These are phyloP conservation scores for Phaffia australis DNA, from an alignment of 768 basidiomycete species.

Conservation along the genomic window DNA sequence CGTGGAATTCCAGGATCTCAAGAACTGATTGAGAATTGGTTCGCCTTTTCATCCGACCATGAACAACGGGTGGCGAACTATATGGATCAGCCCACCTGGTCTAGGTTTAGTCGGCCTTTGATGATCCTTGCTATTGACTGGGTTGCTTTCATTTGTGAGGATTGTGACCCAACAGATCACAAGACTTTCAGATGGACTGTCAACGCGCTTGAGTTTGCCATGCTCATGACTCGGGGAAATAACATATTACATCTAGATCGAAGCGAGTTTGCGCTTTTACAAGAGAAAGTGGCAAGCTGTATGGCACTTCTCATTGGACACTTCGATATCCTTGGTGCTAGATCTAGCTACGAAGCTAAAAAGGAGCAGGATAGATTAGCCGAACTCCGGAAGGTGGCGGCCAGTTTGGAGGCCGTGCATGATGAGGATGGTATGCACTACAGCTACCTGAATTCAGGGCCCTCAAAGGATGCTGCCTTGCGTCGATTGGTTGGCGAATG, in stretches of 20 bases:
- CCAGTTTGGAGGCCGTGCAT: conserved; percentile 28
- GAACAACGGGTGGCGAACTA: conserved; percentile 78
- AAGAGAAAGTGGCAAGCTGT: conserved; percentile 84
- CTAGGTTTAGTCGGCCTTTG: conserved; percentile 60
- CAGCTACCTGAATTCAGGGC: conserved; percentile 5
- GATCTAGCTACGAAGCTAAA: conserved; percentile 74
- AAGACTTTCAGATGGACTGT: conserved; percentile 98
- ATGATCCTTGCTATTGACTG: conserved; percentile 89
- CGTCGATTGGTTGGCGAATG: conserved; percentile 23
- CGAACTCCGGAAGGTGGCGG: conserved; percentile 38
- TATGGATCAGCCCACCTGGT: conserved; percentile 57
- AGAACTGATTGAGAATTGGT: conserved; percentile 69
- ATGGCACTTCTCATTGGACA: conserved; percentile 95
- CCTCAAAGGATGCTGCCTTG: conserved; percentile 28
- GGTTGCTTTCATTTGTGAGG: conserved; percentile 97
- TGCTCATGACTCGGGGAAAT: conserved; percentile 73
- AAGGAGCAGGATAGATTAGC: conserved; percentile 80
- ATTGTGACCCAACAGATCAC: conserved; percentile 89
- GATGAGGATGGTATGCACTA: conserved; percentile 30
- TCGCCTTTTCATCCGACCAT: conserved; percentile 79
- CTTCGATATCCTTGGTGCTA: conserved; percentile 93
- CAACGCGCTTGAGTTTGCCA: conserved; percentile 83
- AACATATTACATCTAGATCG: conserved; percentile 78
- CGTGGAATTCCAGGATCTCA: conserved; percentile 55
- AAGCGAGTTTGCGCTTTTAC: conserved; percentile 79